Base-by-base conservation (phyloP, 352 stramenopile genomes). In the Phytophthora pisi region DNA sequence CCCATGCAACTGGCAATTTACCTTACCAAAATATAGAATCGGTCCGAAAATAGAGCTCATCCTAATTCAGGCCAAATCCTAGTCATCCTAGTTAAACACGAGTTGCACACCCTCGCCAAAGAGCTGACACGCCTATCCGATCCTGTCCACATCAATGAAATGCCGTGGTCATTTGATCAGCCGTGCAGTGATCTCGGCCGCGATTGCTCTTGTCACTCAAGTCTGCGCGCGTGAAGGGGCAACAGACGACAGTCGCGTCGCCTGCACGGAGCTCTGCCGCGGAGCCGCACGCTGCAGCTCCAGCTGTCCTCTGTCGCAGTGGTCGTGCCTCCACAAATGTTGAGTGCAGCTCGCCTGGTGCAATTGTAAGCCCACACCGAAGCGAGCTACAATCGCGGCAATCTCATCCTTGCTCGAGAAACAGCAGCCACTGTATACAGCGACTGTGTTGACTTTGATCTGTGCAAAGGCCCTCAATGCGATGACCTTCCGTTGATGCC, bases 301-400 rank as follows among this genome's bases (percentile, higher is more conserved):
- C 66, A 74, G 54, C 51, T 66, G 66, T 42, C n/a, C 36, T 13
- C 18, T 36, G 51, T 66, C 64, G 23, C 40, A 53, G 36, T 52
- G 51, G 18, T 60, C 57, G 64, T 64, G 28, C 42, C 34, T 50
- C 52, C 53, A 38, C 28, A 10, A 40, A 46, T 43, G n/a, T 46
- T 59, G 57, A 61, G 40, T 28, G 54, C 30, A 60, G 34, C 36
- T 56, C 59, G 43, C 45, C 51, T 59, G 43, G 20, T 20, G 20
- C 20, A 20, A 20, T n/a, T n/a, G 53, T 24, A 24, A 51, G 31
- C 23, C 51, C 15, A 30, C 20, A 20, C 28, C 51, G 38, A 23
- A 40, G 40, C 23, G 23, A 38, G 36, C 53, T n/a, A 16, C 42
- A 45, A 52, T 31, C 26, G 38, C 53, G 40, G 50, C 13, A 18